Evolutionary conservation across 108 stramenopile species (phyloP), one percentile per base, ranked within the genome.

Genomic region (Epithemia pelagica): DNA sequence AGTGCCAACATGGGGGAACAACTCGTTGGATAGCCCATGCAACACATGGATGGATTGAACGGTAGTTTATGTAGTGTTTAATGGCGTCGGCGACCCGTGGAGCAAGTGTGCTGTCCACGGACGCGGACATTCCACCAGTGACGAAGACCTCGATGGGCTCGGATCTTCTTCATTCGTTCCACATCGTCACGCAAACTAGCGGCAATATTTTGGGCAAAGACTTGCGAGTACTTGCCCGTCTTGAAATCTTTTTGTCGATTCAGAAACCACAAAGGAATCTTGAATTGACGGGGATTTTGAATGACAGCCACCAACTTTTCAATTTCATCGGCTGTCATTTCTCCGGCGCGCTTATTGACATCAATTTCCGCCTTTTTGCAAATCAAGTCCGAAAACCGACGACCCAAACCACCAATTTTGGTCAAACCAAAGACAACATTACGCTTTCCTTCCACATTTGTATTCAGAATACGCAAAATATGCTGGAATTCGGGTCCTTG

Each of bases 381-480:
- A 77, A 99, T 96, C 52, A 99, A 74, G 79, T 97, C 94, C 59
- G 97, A 81, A 67, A 99, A 97, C 73, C 99, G 97, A 65, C 97
- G 95, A 71, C 99, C 99, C 54, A 99, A 88, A 83, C 99, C 99
- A 73, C 86, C 94, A 75, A 99, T 97, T 78, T 96, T 94, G 59
- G 99, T 99, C 68, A 99, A 78, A 74, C 92, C 97, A 75, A 96
- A 98, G 74, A 97, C 96, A 54, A 97, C 96, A 86, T 97, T 98
- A 66, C 95, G 82, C 87, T 96, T 94, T 78, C 99, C 99, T 80
- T 98, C 97, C 66, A 99, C 95, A 91, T 99, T 99, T 56, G 99
- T 99, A 86, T 99, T 99, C 74, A 99, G 97, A 78, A 99, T 96
- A 98, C 99, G 99, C 75, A 99, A 90, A 82, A 99, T 99, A 95